Conservation (phyloP, 768 basidiomycete species). For the Podaxis pistillaris region DNA sequence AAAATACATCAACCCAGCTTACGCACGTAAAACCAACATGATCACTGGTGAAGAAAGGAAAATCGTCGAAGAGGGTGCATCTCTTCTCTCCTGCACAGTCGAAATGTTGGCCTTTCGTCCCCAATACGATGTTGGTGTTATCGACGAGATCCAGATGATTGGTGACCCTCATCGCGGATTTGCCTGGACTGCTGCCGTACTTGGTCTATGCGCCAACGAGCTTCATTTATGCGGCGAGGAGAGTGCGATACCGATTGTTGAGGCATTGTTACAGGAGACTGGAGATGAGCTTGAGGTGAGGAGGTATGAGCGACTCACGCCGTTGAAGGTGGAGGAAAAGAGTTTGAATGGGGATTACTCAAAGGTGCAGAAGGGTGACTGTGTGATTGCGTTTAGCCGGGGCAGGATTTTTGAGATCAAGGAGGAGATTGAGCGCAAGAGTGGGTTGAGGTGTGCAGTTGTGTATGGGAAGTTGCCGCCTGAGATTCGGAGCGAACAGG, state of each 20-base stretch:
- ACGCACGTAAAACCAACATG: slow-evolving; percentile 75
- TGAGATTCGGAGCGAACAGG: slow-evolving; percentile 89
- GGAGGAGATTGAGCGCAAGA: slow-evolving; percentile 62
- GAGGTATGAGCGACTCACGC: slow-evolving; percentile 86
- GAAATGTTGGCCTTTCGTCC: slow-evolving; percentile 71
- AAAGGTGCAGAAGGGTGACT: slow-evolving; percentile 78
- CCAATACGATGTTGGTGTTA: slow-evolving; percentile 75
- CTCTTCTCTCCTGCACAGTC: slow-evolving; percentile 81
- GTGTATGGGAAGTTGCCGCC: slow-evolving; percentile 93
- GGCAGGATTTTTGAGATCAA: slow-evolving; percentile 76
- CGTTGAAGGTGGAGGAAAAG: slow-evolving; percentile 66
- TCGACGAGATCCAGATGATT: slow-evolving; percentile 98
- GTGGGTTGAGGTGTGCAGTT: slow-evolving; percentile 82
- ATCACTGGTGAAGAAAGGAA: slow-evolving; percentile 90
- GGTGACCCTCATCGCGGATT: slow-evolving; percentile 73
- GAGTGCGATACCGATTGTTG: slow-evolving; percentile 80
- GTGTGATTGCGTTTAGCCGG: slow-evolving; percentile 85
- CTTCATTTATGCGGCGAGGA: slow-evolving; percentile 96
- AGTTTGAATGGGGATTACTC: slow-evolving; percentile 61
- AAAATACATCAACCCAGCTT: slow-evolving; percentile 43
- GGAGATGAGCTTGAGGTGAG: slow-evolving; percentile 82
- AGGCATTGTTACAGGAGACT: slow-evolving; percentile 63
- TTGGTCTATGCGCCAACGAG: slow-evolving; percentile 75
- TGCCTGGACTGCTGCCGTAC: slow-evolving; percentile 80
- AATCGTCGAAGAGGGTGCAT: slow-evolving; percentile 55